Conservation (phyloP, 495 filamentous ascomycete species). For the Talaromyces thailandensis region DNA sequence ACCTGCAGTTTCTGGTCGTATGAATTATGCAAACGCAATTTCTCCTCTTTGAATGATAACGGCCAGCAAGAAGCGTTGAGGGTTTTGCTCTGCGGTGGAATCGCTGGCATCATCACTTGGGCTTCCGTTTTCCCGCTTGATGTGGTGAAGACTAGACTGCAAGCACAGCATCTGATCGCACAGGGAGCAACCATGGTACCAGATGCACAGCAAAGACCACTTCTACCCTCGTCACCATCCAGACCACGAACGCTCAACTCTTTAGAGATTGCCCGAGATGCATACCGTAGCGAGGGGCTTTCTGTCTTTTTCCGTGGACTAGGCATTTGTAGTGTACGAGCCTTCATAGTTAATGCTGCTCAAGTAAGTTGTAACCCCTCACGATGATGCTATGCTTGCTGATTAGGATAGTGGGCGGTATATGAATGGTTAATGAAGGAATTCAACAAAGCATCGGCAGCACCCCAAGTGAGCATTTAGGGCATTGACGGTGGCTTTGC, state of each 20-base stretch:
- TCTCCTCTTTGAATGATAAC: conserved; percentile 32
- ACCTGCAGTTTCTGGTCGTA: conserved; percentile 69
- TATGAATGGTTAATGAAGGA: conserved; percentile 74
- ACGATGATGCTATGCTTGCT: conserved; percentile 6
- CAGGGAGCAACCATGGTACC: conserved; percentile 9
- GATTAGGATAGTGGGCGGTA: conserved; percentile 58
- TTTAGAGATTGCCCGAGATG: conserved; percentile 49
- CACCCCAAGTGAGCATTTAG: not conserved
- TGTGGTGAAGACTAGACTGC: conserved; percentile 80
- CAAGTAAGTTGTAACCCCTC: conserved; percentile 33
- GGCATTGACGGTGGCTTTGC: not conserved
- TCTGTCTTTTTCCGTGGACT: conserved; percentile 70
- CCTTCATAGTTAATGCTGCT: conserved; percentile 74
- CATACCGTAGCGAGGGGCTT: conserved; percentile 56
- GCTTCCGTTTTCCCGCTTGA: conserved; percentile 80
- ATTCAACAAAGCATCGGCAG: conserved; percentile 12
- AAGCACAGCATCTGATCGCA: conserved; percentile 46
- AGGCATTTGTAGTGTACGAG: conserved; percentile 66
- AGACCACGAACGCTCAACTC: conserved; percentile 35
- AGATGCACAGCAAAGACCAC: conserved; percentile 17
- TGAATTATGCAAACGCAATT: conserved; percentile 54
- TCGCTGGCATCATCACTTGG: conserved; percentile 82
- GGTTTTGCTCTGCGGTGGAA: conserved; percentile 69
- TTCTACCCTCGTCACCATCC: conserved; percentile 6
- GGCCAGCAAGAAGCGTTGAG: conserved; percentile 44